Percentiles rank a stretch among this genome's conserved stretches.
Evolutionary conservation across 768 basidiomycete genomes (phyloP).

Genomic region (Clavaria fumosa): DNA sequence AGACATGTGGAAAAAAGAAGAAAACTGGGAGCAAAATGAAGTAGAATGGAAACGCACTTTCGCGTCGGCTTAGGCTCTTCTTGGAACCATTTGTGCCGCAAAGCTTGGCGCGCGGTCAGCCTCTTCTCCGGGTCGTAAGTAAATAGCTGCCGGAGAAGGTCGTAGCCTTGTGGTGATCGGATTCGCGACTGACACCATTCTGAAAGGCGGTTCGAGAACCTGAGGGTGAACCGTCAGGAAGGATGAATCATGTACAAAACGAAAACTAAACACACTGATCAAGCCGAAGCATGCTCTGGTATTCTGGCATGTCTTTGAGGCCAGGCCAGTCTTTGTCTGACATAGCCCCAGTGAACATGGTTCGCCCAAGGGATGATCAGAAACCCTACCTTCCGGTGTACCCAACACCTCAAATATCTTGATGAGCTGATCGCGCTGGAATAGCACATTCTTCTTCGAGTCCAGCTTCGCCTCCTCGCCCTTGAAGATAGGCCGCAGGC

Average conservation of each 20-base stretch:
- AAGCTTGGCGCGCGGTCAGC: conserved; percentile 66
- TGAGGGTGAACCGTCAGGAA: no score
- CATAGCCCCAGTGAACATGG: conserved; percentile 3
- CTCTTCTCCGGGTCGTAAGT: conserved; percentile 82
- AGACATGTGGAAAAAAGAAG: conserved; percentile 2
- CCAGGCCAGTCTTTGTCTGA: conserved; percentile 82
- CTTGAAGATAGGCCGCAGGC: conserved; percentile 92
- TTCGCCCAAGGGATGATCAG: conserved; percentile 11
- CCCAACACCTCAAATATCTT: conserved; percentile 96
- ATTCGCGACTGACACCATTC: conserved; percentile 67
- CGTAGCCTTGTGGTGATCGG: conserved; percentile 48
- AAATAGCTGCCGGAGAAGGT: conserved; percentile 77
- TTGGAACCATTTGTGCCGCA: conserved; percentile 82
- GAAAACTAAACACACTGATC: conserved; percentile 38
- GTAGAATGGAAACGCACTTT: conserved; percentile 42
- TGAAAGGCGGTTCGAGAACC: conserved; percentile 39
- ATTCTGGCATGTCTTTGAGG: conserved; percentile 77
- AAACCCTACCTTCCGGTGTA: conserved; percentile 70
- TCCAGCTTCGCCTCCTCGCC: conserved; percentile 98
- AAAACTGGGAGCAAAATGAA: conserved; percentile 2
- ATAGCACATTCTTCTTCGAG: conserved; percentile 92
- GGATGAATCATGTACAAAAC: not conserved
- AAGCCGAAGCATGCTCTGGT: conserved; percentile 62
- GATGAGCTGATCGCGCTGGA: conserved; percentile 86
- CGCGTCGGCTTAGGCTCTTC: conserved; percentile 77